Evolutionary conservation across 805 yeast species (phyloP), one percentile per base, ranked within the genome.

Genomic region (Groenewaldozyma tartarivorans): DNA sequence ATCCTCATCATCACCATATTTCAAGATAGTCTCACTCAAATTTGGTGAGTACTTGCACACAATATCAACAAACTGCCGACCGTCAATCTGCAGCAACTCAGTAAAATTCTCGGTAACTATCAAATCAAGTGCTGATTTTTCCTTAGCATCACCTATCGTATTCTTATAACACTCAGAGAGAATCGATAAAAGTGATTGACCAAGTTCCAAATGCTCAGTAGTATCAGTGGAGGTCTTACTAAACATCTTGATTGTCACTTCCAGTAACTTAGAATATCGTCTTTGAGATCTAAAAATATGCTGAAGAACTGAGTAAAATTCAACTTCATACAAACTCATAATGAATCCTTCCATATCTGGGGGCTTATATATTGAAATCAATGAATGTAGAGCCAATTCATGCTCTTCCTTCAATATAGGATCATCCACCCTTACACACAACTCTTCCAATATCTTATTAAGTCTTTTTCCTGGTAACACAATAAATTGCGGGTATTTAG

Each of bases 401-500:
- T 84, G 75, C 44, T 82, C 90, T 20, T 65, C 70, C 39, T 63
- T 67, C 38, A 68, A 47, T 1, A 52, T 53, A 1, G 47, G 48
- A 22, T 35, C 43, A n/a, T 20, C 36, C 29, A 16, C 29, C 18
- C 32, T 48, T 40, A 18, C 38, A 50, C 84, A 79, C 27, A 87
- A 60, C 3, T 57, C 60, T 3, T 66, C 60, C 20, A 81, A 61
- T 0, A 81, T 61, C 2, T 58, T 55, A 4, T 71, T 69, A 33
- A 82, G 55, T 2, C 67, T 61, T 1, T 75, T 64, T 41, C 79
- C 92, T 1, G 87, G 72, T 1, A 92, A 57, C 34, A 85, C 68
- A 7, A 90, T 69, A 47, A 84, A 88, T 58, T 90, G 98, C 9
- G 75, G 68, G 57, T 82, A 90, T 55, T 90, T 92, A 2, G 96